phyloP scores from a whole-genome alignment of 2,329 filamentous ascomycete species.

The Ascomycota sp. region DNA sequence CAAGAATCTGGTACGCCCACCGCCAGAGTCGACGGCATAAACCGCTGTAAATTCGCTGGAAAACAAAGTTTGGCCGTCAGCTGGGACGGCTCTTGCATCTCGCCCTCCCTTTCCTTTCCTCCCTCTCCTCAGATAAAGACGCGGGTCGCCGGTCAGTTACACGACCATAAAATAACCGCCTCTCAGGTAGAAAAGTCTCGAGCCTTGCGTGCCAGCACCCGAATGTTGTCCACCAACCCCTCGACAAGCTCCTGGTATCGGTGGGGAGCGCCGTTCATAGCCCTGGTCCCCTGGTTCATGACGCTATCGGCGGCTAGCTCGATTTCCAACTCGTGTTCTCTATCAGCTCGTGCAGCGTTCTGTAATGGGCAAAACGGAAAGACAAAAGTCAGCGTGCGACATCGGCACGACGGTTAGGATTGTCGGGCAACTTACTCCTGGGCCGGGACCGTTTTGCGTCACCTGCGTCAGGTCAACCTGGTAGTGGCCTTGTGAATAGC shows the following conservation, averaged over 20 bases:
- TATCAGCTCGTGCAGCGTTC: constrained; percentile 24
- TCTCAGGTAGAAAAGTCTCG: constrained; percentile 9
- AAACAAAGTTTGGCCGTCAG: no score
- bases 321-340: constrained; percentile 66
- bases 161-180: background rate
- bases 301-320: constrained; percentile 47
- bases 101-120: no score
- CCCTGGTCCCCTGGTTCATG: constrained; percentile 41
- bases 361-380: constrained; percentile 8
- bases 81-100: no score
- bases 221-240: constrained; percentile 55
- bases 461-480: constrained; percentile 91
- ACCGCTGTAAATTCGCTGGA: no score
- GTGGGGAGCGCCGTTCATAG: constrained; percentile 29
- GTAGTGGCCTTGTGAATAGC: constrained; percentile 73
- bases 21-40: no score
- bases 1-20: no score
- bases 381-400: no score
- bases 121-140: no score
- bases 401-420: no score
- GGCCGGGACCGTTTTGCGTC: constrained; percentile 22
- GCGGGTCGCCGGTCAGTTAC: background rate
- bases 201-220: constrained; percentile 30
- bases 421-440: constrained; percentile 12
- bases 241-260: constrained; percentile 49